Evolutionary conservation across 805 yeast genomes (phyloP), one percentile per base, ranked within the genome.

Genomic region (Pichia cabralensis): DNA sequence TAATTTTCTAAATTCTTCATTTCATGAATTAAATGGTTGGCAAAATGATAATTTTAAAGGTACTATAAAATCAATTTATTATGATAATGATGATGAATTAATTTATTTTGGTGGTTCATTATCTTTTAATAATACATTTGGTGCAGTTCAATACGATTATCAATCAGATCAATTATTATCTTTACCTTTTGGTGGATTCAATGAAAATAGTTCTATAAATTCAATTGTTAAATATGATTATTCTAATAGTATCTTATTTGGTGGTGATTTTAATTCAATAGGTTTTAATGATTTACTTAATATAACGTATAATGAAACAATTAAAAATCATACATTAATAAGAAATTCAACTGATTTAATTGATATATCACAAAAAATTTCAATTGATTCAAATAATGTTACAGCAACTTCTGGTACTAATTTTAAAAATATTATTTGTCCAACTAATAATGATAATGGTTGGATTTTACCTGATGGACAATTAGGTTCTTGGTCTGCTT

Each of bases 31-130:
- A 3, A 22, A 22, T 7, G 40, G 39, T 15, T 58, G 63, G 63
- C 25, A 41, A 4, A 22, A 41, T 8, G 26, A 43, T 13, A 28
- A 13, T 6, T 58, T 54, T 2, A 30, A 50, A 3, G 77, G 75
- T 6, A 37, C 51, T 1, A 64, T 79, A 3, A 45, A 53, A 4
- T 47, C 76, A 0, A 65, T 71, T 1, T 59, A 61, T 26, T 70
- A 74, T 35, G 77, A 76, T 55, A 31, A 44, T 2, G 65, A 62
- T 29, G 53, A 58, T 22, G 56, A 68, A 16, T 36, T 71, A 16
- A 67, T 84, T 0, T 85, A 82, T 49, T 68, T 83, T 31, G 98
- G 96, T 8, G 98, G 98, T 15, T 66, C 71, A 39, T 72, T 89
- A 44, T 52, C 64, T 6, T 76, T 64, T 51, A 41, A 53, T 36